phyloP scores from a whole-genome alignment of 129 eudicot species.

The Saussurea involucrata region DNA sequence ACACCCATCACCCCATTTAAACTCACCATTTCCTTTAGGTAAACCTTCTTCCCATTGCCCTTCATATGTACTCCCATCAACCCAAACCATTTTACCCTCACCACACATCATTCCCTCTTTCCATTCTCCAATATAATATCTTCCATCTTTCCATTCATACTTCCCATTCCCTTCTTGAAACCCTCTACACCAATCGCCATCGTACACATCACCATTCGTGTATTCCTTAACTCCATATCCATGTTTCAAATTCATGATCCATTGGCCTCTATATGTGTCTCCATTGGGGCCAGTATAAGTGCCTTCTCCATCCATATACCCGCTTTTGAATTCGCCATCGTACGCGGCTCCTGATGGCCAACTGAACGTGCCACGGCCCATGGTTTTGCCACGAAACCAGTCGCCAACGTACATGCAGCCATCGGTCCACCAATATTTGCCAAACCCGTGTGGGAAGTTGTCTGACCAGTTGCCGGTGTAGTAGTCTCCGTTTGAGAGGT shows the following conservation, averaged over 20 bases:
- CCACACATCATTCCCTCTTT: constrained; percentile 66
- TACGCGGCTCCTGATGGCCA: constrained; percentile 95
- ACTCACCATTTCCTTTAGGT: constrained; percentile 75
- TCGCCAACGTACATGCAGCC: constrained; percentile 96
- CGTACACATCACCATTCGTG: constrained; percentile 67
- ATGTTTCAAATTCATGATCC: constrained; percentile 84
- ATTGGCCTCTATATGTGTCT: constrained; percentile 61
- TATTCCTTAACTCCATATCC: constrained; percentile 65
- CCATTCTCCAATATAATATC: constrained; percentile 70
- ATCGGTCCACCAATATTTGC: constrained; percentile 94
- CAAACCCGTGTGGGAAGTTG: constrained; percentile 80
- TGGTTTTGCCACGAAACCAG: constrained; percentile 76
- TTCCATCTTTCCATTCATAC: constrained; percentile 75
- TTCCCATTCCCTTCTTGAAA: constrained; percentile 80
- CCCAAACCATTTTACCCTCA: constrained; percentile 56
- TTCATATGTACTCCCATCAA: constrained; percentile 62
- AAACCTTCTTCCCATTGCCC: constrained; percentile 88
- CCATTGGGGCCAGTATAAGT: constrained; percentile 72
- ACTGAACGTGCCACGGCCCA: constrained; percentile 76
- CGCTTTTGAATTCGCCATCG: constrained; percentile 86
- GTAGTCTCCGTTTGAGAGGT: constrained; percentile 81
- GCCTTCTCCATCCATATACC: constrained; percentile 91
- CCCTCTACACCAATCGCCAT: constrained; percentile 90
- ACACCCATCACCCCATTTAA: constrained; percentile 58
- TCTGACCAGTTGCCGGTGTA: constrained; percentile 78